Evolutionary conservation across 2,329 filamentous ascomycete species (phyloP).

Genomic region (Aspergillus hortae): DNA sequence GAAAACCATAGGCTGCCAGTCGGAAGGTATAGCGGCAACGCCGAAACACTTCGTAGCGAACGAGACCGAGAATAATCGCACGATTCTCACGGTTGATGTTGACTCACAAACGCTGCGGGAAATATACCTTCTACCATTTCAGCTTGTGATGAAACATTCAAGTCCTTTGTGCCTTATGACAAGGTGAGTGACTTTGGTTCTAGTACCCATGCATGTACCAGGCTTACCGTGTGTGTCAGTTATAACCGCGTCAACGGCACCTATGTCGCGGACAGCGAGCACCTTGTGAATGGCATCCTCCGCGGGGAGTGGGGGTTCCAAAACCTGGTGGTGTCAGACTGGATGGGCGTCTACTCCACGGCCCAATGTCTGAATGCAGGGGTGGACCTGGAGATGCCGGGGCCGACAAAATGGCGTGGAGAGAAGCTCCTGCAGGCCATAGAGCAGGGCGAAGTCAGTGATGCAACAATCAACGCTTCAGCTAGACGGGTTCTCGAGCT

Average conservation of each 20-base stretch:
- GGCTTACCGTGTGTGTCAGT: too few species aligned
- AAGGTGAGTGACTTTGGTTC: background rate
- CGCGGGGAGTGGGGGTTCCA: conserved; percentile 6
- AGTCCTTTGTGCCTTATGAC: conserved; percentile 13
- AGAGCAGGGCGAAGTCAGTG: background rate
- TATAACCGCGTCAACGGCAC: conserved; percentile 14
- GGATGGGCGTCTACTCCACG: conserved; percentile 4
- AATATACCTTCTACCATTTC: conserved; percentile 15
- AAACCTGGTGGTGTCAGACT: conserved; percentile 11
- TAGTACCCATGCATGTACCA: too few species aligned
- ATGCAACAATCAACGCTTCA: background rate
- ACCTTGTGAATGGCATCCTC: background rate
- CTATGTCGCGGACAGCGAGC: background rate
- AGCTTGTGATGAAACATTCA: conserved; percentile 6
- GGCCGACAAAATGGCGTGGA: background rate
- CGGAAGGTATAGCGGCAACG: conserved; percentile 32
- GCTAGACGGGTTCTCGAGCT: background rate
- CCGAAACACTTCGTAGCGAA: conserved; percentile 53
- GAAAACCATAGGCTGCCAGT: conserved; percentile 18
- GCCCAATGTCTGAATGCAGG: conserved; percentile 1
- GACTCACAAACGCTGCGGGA: conserved; percentile 12
- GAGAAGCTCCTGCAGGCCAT: background rate
- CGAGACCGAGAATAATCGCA: conserved; percentile 49
- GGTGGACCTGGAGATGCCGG: conserved; percentile 8
- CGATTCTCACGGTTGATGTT: conserved; percentile 3